A percentile compares a stretch with the other conserved stretches of the same genome.
Conservation (phyloP, 2,329 filamentous ascomycete species). For the Grosmannia clavigera region DNA sequence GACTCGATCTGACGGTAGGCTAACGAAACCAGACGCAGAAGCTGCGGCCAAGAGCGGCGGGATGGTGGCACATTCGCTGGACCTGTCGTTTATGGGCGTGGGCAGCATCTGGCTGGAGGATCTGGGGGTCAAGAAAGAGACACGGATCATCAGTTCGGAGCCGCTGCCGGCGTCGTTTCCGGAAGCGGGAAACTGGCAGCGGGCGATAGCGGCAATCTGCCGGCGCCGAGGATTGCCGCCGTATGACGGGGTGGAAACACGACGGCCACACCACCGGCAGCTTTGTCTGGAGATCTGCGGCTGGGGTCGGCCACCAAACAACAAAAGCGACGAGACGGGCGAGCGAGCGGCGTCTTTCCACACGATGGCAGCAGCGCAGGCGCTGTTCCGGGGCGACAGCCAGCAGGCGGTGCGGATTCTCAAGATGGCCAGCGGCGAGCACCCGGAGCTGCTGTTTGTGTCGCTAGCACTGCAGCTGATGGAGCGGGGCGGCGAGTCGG, state of each 20-base stretch:
- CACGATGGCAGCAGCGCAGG: conserved; percentile 65
- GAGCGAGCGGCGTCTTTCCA: conserved; percentile 42
- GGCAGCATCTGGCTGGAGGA: conserved; percentile 59
- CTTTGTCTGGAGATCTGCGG: conserved; percentile 64
- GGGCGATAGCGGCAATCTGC: conserved; percentile 50
- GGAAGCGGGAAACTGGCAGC: conserved; percentile 44
- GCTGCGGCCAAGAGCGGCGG: conserved; percentile 51
- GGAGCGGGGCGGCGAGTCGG: conserved; percentile 18
- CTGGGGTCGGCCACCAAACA: conserved; percentile 45
- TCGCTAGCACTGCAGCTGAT: conserved; percentile 55
- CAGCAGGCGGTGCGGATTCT: conserved; percentile 58
- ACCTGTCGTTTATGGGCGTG: conserved; percentile 66
- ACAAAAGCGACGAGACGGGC: conserved; percentile 14
- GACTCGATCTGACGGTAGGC: neutral
- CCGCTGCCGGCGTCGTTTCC: conserved; percentile 36
- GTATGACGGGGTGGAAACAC: conserved; percentile 21
- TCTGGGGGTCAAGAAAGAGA: conserved; percentile 36
- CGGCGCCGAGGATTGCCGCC: conserved; percentile 45
- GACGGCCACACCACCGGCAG: conserved; percentile 57
- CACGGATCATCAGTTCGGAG: conserved; percentile 9
- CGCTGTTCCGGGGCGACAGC: conserved; percentile 60
- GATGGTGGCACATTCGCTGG: conserved; percentile 57
- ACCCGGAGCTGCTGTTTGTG: conserved; percentile 55
- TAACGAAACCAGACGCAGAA: conserved; percentile 33
- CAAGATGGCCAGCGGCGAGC: conserved; percentile 49